Evolutionary conservation across 2,329 filamentous ascomycete species (phyloP), one percentile per base, ranked within the genome.

Genomic region (Pleomassaria siparia): DNA sequence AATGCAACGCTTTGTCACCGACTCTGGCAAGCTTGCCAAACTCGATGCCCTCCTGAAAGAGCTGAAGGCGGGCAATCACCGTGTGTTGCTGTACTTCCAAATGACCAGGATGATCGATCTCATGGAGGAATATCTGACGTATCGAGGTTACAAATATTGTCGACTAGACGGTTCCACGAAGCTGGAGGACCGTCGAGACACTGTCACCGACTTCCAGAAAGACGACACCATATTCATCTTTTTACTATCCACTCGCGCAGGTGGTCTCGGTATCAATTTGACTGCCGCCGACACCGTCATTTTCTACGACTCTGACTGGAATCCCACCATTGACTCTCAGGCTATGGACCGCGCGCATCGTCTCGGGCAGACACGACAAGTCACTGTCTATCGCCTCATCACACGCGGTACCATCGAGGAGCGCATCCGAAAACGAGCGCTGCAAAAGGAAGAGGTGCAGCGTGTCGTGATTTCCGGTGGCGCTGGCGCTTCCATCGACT

Each of bases 21-120:
- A 97, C 72, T 96, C 91, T 44, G 94, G 94, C 66, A 99, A 99
- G 76, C 82, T 99, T 50, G 91, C 91, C 39, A 90, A 91, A 66
- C 79, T 99, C 42, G 94, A 99, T 68, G 80, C 89, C 56, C 79
- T 99, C 15, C 80, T 99, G 12, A 88, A 88, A 68, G 82, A 91
- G 70, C 85, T 99, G 63, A 99, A 97, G 80, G 87, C 90, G 53
- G 89, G 88, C 54, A 88, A 88, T 28, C 94, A 99, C 62, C 91
- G 94, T 64, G 94, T 99, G 18, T 79, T 99, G 44, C 78, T 99
- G 16, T 99, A 99, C 80, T 99, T 99, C 88, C 94, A 99, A 78
- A 99, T 99, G 94, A 99, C 94, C 3, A 88, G 89, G 66, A 99
- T 99, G 94, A 97, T 99, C 66, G 92, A 99, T 70, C 78, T 99